Percentiles rank a stretch among this genome's conserved stretches.
phyloP scores from a whole-genome alignment of 176 grass and related monocot species.

The Poa annua region DNA sequence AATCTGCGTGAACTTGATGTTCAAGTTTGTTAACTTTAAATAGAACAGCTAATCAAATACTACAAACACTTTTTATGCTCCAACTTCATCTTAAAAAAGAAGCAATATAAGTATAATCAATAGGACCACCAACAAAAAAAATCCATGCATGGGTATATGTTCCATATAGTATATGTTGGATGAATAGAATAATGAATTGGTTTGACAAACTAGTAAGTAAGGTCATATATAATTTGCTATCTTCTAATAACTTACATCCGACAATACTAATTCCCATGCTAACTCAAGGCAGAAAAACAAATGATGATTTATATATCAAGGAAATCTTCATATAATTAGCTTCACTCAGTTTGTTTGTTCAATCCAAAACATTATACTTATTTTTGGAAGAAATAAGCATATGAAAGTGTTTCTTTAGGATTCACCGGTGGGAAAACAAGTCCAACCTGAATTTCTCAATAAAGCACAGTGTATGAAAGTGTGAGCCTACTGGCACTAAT shows the following conservation, averaged over 20 bases:
- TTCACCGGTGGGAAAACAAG: neutral
- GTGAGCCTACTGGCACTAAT: conserved; percentile 6
- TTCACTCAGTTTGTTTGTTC: neutral
- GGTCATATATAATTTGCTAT: conserved; percentile 2
- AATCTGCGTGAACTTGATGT: neutral
- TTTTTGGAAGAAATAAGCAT: neutral
- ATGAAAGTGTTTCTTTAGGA: neutral
- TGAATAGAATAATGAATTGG: neutral
- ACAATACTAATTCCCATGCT: neutral
- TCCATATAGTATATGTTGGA: neutral
- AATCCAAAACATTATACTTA: neutral
- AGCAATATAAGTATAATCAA: neutral
- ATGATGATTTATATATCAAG: neutral
- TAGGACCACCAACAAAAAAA: neutral
- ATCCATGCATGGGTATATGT: neutral
- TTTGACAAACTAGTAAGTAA: neutral
- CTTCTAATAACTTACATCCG: neutral
- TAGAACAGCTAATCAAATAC: neutral
- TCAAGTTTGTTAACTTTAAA: neutral
- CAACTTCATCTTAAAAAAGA: neutral
- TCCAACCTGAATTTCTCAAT: neutral
- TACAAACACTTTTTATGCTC: neutral
- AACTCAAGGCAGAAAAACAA: neutral
- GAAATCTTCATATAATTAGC: neutral
- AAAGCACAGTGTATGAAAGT: neutral